Percentiles rank a stretch among this genome's conserved stretches.
These are phyloP conservation scores for Lonicera japonica DNA, from an alignment of 129 eudicot genomes.

Conservation along the genomic window DNA sequence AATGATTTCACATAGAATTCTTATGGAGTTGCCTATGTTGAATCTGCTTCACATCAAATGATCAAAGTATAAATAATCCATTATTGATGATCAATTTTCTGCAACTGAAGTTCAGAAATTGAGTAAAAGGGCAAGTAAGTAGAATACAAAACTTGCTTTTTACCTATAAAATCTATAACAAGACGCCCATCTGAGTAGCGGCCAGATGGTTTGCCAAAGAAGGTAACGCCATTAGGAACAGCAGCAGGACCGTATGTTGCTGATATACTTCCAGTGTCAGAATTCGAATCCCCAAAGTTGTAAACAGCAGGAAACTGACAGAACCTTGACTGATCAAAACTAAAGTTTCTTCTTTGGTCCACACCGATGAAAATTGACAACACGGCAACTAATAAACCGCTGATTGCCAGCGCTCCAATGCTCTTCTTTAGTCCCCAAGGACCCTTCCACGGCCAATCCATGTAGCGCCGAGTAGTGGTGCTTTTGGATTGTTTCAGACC, in stretches of 20 bases:
- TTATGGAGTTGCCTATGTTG: too few species aligned
- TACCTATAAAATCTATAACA: slow-evolving; percentile 52
- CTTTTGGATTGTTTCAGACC: slow-evolving; percentile 5
- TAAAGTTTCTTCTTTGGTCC: background rate
- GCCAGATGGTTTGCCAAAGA: slow-evolving; percentile 47
- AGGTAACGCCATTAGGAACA: slow-evolving; percentile 40
- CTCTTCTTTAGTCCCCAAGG: slow-evolving; percentile 5
- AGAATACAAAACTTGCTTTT: background rate
- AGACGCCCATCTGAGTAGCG: slow-evolving; percentile 55
- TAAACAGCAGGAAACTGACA: slow-evolving; percentile 48
- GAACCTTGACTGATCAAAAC: slow-evolving; percentile 10
- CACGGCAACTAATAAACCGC: slow-evolving; percentile 12
- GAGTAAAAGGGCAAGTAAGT: background rate
- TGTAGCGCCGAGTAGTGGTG: background rate
- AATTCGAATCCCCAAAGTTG: slow-evolving; percentile 63
- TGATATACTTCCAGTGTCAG: slow-evolving; percentile 47
- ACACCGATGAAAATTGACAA: slow-evolving; percentile 24
- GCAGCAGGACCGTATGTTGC: slow-evolving; percentile 30
- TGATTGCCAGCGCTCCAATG: slow-evolving; percentile 9
- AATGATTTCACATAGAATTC: too few species aligned
- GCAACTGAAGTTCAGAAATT: background rate
- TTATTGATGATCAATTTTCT: background rate
- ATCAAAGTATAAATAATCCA: too few species aligned
- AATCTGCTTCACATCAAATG: too few species aligned
- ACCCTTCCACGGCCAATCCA: slow-evolving; percentile 9